These are phyloP conservation scores for Quercus berberidifolia DNA, from an alignment of 306 rosid genomes.

Conservation along the genomic window DNA sequence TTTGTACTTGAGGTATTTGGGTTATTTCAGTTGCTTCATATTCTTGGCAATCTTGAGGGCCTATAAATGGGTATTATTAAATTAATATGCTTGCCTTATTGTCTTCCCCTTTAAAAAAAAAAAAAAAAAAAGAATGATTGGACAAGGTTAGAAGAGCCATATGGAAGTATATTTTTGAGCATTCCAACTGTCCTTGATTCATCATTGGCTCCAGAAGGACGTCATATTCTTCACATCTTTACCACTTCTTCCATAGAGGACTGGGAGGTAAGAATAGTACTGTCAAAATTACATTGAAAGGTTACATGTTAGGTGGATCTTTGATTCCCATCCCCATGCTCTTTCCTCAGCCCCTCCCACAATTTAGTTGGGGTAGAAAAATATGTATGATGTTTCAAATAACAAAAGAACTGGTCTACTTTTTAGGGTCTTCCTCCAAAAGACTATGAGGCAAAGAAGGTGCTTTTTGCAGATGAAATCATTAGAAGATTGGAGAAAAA, in stretches of 20 bases:
- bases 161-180: conserved; percentile 91
- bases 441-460: conserved; percentile 85
- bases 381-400: conserved; percentile 6
- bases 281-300: conserved; percentile 13
- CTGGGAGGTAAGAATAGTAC: conserved; percentile 64
- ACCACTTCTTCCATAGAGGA: conserved; percentile 90
- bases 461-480: conserved; percentile 72
- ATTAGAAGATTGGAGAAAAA: conserved; percentile 71
- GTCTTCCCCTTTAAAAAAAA: neutral
- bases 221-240: conserved; percentile 89
- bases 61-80: conserved; percentile 11
- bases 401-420: conserved; percentile 15
- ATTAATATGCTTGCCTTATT: conserved; percentile 6
- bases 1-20: conserved; percentile 83
- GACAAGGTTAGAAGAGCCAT: conserved; percentile 74
- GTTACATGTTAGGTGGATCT: conserved; percentile 6
- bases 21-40: conserved; percentile 20
- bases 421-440: conserved; percentile 62
- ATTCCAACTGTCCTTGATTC: conserved; percentile 93
- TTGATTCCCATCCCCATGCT: conserved; percentile 4
- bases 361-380: neutral
- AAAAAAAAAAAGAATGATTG: conserved; percentile 49
- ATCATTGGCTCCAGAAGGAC: conserved; percentile 85
- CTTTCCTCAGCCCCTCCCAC: conserved; percentile 4
- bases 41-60: conserved; percentile 3